Conservation (phyloP, 345 rosid genomes). For the Salix suchowensis region DNA sequence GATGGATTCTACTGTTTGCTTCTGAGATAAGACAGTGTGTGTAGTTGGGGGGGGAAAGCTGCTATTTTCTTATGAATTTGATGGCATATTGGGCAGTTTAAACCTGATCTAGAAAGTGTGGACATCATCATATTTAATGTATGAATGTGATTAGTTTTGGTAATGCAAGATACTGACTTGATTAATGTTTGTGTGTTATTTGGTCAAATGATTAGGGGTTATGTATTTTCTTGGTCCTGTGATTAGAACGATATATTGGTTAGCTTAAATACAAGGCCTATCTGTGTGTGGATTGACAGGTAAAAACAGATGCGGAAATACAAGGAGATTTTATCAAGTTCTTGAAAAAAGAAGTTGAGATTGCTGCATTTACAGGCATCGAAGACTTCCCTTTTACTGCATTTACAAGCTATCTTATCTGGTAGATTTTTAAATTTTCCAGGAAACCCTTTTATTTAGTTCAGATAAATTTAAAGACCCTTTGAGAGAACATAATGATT, state of each 20-base stretch:
- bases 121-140: not conserved
- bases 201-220: too few relatives aligned
- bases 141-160: too few relatives aligned
- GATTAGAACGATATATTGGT: too few relatives aligned
- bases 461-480: not conserved
- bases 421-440: constrained; percentile 28
- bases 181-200: too few relatives aligned
- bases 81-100: constrained; percentile 20
- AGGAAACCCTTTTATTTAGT: not conserved
- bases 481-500: too few relatives aligned
- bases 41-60: too few relatives aligned
- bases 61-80: not conserved
- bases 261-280: too few relatives aligned
- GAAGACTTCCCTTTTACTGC: constrained; percentile 72
- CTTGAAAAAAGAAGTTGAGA: constrained; percentile 82
- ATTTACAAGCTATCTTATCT: constrained; percentile 56
- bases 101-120: not conserved
- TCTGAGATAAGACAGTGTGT: too few relatives aligned
- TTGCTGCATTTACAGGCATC: constrained; percentile 65
- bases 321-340: constrained; percentile 92
- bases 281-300: constrained; percentile 35
- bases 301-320: constrained; percentile 89
- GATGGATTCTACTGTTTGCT: too few relatives aligned
- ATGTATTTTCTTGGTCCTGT: too few relatives aligned
- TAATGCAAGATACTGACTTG: too few relatives aligned